Evolutionary conservation across 768 basidiomycete species (phyloP).

Genomic region (Lactarius sp.): DNA sequence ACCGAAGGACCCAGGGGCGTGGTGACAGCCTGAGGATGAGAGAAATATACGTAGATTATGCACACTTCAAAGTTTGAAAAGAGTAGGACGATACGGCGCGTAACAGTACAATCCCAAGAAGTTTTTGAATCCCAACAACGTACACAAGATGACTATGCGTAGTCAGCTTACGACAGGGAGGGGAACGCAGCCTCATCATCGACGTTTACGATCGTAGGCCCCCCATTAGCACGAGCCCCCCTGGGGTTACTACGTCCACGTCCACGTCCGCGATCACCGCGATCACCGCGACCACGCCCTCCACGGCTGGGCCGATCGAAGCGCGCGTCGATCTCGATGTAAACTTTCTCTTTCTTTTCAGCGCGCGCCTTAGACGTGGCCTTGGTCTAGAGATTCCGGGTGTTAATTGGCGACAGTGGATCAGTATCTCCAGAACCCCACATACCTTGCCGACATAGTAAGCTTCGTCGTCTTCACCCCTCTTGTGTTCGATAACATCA

Average conservation of each 20-base stretch:
- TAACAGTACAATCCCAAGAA: slow-evolving; percentile 26
- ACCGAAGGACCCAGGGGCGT: no score
- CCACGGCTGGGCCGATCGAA: slow-evolving; percentile 80
- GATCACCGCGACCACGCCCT: slow-evolving; percentile 48
- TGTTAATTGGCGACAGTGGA: neutral
- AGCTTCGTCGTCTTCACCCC: slow-evolving; percentile 58
- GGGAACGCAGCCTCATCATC: slow-evolving; percentile 88
- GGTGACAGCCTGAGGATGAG: neutral
- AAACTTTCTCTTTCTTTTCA: slow-evolving; percentile 89
- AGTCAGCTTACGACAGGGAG: slow-evolving; percentile 52
- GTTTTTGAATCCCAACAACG: slow-evolving; percentile 21
- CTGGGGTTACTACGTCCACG: slow-evolving; percentile 41
- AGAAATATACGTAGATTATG: slow-evolving; percentile 23
- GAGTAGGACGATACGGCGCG: slow-evolving; percentile 22
- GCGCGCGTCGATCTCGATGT: slow-evolving; percentile 85
- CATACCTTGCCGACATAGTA: slow-evolving; percentile 90
- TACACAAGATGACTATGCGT: slow-evolving; percentile 11
- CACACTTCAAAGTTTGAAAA: slow-evolving; percentile 21
- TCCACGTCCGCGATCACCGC: slow-evolving; percentile 40
- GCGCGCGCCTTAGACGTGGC: slow-evolving; percentile 56
- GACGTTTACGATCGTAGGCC: slow-evolving; percentile 52
- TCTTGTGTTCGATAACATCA: slow-evolving; percentile 60
- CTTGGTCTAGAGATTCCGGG: slow-evolving; percentile 48
- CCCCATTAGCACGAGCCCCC: slow-evolving; percentile 38
- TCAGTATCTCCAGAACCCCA: neutral